Conservation (phyloP, 2,329 filamentous ascomycete genomes). For the Talaromyces verruculosus region DNA sequence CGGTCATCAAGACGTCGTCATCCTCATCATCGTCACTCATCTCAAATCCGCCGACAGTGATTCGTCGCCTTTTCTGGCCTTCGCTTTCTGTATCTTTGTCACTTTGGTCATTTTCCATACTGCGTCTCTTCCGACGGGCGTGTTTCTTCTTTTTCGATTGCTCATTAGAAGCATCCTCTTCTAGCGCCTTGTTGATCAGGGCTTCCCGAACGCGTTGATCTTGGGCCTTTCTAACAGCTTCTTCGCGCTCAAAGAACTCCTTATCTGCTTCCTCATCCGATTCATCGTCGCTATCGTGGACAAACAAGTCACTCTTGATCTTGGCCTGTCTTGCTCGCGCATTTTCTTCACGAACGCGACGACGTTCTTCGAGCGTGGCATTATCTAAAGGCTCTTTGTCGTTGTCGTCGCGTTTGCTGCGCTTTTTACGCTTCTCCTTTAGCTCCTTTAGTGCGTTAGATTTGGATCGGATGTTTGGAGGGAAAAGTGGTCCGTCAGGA, state of each 20-base stretch:
- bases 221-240: constrained; percentile 61
- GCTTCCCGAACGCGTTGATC: constrained; percentile 51
- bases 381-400: constrained; percentile 62
- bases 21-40: constrained; percentile 26
- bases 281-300: constrained; percentile 84
- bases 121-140: constrained; percentile 30
- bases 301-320: constrained; percentile 81
- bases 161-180: constrained; percentile 28
- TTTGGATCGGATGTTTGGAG: constrained; percentile 52
- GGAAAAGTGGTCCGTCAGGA: constrained; percentile 65
- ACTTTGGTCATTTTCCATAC: constrained; percentile 24
- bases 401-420: constrained; percentile 45
- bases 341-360: constrained; percentile 61
- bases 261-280: constrained; percentile 72
- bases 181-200: constrained; percentile 39
- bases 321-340: constrained; percentile 74
- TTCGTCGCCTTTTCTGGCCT: constrained; percentile 33
- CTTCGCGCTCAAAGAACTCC: constrained; percentile 77
- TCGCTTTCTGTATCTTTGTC: constrained; percentile 24
- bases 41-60: constrained; percentile 22
- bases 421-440: constrained; percentile 62
- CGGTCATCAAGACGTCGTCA: constrained; percentile 35
- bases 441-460: constrained; percentile 57
- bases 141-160: constrained; percentile 23
- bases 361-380: constrained; percentile 59